Percentiles rank a stretch among this genome's conserved stretches.
Evolutionary conservation across 106 monocot species (phyloP).

Genomic region (Narthecium ossifragum): DNA sequence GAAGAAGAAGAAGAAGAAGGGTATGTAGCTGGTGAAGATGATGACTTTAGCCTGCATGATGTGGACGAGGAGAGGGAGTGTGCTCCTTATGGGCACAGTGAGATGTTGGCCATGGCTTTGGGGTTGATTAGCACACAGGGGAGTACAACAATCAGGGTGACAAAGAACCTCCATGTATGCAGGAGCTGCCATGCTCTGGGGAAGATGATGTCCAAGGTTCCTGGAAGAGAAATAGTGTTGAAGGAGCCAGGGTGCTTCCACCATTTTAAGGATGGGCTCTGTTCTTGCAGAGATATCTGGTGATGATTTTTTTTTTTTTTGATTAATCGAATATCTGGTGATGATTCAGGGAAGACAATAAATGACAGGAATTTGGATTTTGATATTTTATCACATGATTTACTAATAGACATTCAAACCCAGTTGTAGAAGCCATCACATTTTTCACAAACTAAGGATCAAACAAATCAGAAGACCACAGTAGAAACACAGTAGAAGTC

Average conservation of each 20-base stretch:
- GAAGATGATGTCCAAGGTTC: constrained; percentile 33
- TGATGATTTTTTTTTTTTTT: constrained; percentile 3
- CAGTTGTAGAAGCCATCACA: neutral
- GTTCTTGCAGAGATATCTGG: constrained; percentile 38
- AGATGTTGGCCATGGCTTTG: constrained; percentile 52
- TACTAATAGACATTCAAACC: too few species aligned
- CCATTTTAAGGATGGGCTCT: constrained; percentile 31
- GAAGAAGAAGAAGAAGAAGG: constrained; percentile 14
- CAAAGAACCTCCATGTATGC: constrained; percentile 50
- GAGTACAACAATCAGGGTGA: constrained; percentile 19
- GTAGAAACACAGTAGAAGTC: too few species aligned
- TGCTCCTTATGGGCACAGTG: constrained; percentile 39
- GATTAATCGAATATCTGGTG: neutral
- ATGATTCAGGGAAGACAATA: too few species aligned
- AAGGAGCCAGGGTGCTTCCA: constrained; percentile 39
- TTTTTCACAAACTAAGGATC: neutral
- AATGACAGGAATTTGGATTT: too few species aligned
- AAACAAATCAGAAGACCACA: too few species aligned
- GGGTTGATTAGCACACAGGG: constrained; percentile 36
- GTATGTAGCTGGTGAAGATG: constrained; percentile 5
- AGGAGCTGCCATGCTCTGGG: constrained; percentile 38
- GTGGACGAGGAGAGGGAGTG: constrained; percentile 62
- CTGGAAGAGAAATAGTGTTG: constrained; percentile 24
- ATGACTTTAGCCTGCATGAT: constrained; percentile 52
- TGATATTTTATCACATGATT: too few species aligned